These are phyloP conservation scores for Aspergillus proliferans DNA, from an alignment of 2,329 filamentous ascomycete species.

Conservation along the genomic window DNA sequence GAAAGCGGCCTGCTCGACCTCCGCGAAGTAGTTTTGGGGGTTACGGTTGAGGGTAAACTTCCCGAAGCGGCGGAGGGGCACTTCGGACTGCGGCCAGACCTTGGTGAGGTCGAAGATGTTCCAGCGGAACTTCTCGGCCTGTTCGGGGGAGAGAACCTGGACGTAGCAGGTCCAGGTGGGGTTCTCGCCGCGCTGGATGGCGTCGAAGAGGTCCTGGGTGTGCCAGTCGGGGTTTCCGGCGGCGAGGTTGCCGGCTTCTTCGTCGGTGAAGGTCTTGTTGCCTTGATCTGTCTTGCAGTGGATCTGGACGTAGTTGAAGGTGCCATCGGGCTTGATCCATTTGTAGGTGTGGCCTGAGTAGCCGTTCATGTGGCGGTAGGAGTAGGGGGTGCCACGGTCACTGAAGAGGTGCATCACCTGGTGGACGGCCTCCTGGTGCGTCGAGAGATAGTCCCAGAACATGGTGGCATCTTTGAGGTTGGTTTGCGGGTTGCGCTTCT, in stretches of 20 bases:
- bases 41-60: constrained; percentile 61
- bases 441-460: constrained; percentile 62
- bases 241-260: constrained; percentile 50
- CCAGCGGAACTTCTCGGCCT: constrained; percentile 56
- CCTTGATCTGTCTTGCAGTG: constrained; percentile 61
- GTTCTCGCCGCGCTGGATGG: constrained; percentile 56
- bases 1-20: constrained; percentile 67
- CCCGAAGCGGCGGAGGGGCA: constrained; percentile 57
- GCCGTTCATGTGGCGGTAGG: constrained; percentile 61
- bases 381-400: constrained; percentile 60
- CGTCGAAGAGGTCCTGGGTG: constrained; percentile 58
- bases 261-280: constrained; percentile 53
- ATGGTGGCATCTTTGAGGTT: constrained; percentile 63
- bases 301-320: constrained; percentile 61
- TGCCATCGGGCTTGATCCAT: constrained; percentile 59
- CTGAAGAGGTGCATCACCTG: constrained; percentile 62
- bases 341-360: constrained; percentile 64
- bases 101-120: constrained; percentile 66
- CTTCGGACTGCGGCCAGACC: constrained; percentile 59
- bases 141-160: constrained; percentile 57
- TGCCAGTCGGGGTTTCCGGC: constrained; percentile 57
- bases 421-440: constrained; percentile 58
- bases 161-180: constrained; percentile 60
- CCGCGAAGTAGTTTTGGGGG: constrained; percentile 61
- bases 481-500: constrained; percentile 67